phyloP scores from a whole-genome alignment of 1,284 basidiomycete genomes.

The Heterobasidion parviporum region DNA sequence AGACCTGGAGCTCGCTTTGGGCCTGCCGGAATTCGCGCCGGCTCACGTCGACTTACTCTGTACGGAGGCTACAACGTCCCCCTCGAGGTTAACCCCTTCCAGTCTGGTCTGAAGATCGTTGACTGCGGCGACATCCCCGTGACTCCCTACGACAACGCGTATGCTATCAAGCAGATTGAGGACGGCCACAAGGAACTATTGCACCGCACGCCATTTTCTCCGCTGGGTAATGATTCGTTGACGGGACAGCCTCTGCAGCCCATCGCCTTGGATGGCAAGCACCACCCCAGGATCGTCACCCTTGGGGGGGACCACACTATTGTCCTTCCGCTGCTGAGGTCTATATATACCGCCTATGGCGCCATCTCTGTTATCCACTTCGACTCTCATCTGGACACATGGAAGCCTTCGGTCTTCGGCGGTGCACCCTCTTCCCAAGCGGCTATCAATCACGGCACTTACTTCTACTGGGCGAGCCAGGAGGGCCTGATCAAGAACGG shows the following conservation, averaged over 20 bases:
- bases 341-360: slow-evolving; percentile 62
- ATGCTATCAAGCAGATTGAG: slow-evolving; percentile 69
- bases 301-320: slow-evolving; percentile 78
- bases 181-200: slow-evolving; percentile 55
- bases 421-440: slow-evolving; percentile 60
- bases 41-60: slow-evolving; percentile 62
- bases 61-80: slow-evolving; percentile 74
- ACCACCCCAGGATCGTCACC: slow-evolving; percentile 63
- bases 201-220: slow-evolving; percentile 48
- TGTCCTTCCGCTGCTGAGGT: slow-evolving; percentile 55
- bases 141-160: slow-evolving; percentile 62
- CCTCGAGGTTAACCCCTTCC: slow-evolving; percentile 60
- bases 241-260: slow-evolving; percentile 48
- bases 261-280: slow-evolving; percentile 51
- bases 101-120: slow-evolving; percentile 51
- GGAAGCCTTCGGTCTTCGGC: slow-evolving; percentile 66
- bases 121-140: slow-evolving; percentile 62
- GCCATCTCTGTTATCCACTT: slow-evolving; percentile 74
- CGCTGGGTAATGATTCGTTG: slow-evolving; percentile 49
- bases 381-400: slow-evolving; percentile 67
- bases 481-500: slow-evolving; percentile 72
- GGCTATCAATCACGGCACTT: slow-evolving; percentile 68
- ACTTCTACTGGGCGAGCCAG: slow-evolving; percentile 72
- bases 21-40: slow-evolving; percentile 67
- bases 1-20: slow-evolving; percentile 75